Percentiles rank a stretch among this genome's conserved stretches.
Evolutionary conservation across 2,329 filamentous ascomycete genomes (phyloP).

Genomic region (Colletotrichum musicola): DNA sequence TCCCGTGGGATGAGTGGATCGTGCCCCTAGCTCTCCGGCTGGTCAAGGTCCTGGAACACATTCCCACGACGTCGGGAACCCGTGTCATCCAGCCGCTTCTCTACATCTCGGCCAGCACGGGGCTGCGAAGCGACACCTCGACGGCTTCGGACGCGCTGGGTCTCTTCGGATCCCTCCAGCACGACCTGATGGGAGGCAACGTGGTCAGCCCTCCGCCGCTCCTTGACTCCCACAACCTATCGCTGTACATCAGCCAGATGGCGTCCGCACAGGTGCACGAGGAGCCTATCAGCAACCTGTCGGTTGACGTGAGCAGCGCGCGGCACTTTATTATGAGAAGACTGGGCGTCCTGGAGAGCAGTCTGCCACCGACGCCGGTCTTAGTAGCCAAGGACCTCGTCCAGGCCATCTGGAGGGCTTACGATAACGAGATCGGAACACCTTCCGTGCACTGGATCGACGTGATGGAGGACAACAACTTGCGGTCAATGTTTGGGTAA

Average conservation of each 20-base stretch:
- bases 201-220: slow-evolving; percentile 21
- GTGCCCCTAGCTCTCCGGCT: slow-evolving; percentile 50
- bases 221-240: slow-evolving; percentile 22
- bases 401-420: slow-evolving; percentile 56
- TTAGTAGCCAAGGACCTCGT: slow-evolving; percentile 56
- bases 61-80: slow-evolving; percentile 51
- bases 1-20: slow-evolving; percentile 53
- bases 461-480: slow-evolving; percentile 53
- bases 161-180: slow-evolving; percentile 31
- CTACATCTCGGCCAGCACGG: slow-evolving; percentile 53
- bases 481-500: slow-evolving; percentile 51
- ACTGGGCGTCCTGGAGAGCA: slow-evolving; percentile 53
- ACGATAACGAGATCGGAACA: slow-evolving; percentile 52
- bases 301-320: slow-evolving; percentile 53
- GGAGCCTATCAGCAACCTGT: slow-evolving; percentile 40
- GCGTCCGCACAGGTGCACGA: slow-evolving; percentile 35
- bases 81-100: slow-evolving; percentile 53
- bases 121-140: slow-evolving; percentile 44
- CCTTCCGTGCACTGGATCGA: slow-evolving; percentile 57
- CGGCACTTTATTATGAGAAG: slow-evolving; percentile 54
- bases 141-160: slow-evolving; percentile 33
- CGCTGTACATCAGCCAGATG: slow-evolving; percentile 36
- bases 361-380: slow-evolving; percentile 56
- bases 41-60: slow-evolving; percentile 49
- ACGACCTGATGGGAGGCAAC: slow-evolving; percentile 23